Conservation (phyloP, 305 asterid species). For the Fraxinus nigra region DNA sequence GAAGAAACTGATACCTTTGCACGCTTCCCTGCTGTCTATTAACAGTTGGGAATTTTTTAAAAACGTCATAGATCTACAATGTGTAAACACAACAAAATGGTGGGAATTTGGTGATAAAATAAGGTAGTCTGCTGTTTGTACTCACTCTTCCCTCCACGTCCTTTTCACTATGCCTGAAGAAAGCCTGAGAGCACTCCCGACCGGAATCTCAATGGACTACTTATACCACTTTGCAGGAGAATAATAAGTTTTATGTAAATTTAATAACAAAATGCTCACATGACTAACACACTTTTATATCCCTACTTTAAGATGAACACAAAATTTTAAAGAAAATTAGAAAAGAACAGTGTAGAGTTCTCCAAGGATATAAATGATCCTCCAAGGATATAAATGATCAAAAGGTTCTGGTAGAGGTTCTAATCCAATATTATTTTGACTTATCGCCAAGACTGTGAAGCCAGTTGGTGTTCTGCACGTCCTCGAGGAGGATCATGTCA, state of each 20-base stretch:
- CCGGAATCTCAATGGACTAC: background rate
- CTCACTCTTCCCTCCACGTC: background rate
- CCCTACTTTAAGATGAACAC: background rate
- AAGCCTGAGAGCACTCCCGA: background rate
- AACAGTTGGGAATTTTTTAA: background rate
- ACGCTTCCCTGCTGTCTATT: background rate
- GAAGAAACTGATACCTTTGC: background rate
- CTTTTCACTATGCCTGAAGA: background rate
- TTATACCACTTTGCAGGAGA: background rate
- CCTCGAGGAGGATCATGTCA: constrained; percentile 52
- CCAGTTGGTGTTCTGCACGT: constrained; percentile 45
- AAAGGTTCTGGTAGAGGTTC: constrained; percentile 48
- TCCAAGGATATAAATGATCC: constrained; percentile 27
- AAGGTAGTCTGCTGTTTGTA: background rate
- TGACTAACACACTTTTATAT: background rate
- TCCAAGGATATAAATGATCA: constrained; percentile 27
- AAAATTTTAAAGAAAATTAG: background rate
- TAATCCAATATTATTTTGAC: constrained; percentile 39
- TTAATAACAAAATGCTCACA: background rate
- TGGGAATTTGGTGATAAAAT: background rate
- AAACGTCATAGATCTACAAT: background rate
- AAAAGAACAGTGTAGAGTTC: constrained; percentile 17
- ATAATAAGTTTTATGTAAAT: no score
- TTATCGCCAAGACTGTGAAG: constrained; percentile 44
- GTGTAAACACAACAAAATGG: background rate